Percentiles rank a stretch among this genome's conserved stretches.
phyloP scores from a whole-genome alignment of 2,329 filamentous ascomycete genomes.

The Chalaropsis thielavioides region DNA sequence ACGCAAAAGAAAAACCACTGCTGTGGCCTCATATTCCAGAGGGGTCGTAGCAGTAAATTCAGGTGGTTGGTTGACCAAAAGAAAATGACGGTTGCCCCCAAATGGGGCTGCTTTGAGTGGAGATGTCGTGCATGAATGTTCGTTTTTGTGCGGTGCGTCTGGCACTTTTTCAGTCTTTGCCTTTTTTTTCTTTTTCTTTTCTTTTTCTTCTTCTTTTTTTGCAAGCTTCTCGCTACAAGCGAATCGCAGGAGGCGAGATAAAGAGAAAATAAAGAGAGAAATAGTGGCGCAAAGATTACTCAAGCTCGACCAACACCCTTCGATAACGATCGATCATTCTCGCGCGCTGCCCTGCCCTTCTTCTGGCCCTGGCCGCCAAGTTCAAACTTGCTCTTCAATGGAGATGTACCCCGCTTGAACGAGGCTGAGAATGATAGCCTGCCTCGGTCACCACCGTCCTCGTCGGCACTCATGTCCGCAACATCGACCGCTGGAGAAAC shows the following conservation, averaged over 20 bases:
- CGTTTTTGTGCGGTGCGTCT: constrained; percentile 11
- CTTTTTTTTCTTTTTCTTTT: constrained; percentile 2
- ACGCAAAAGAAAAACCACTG: background rate
- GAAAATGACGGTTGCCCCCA: constrained; percentile 4
- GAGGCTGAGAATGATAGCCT: background rate
- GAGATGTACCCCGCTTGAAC: constrained; percentile 7
- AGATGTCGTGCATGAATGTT: constrained; percentile 8
- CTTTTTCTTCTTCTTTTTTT: constrained; percentile 2
- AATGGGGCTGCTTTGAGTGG: constrained; percentile 13
- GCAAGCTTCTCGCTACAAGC: background rate
- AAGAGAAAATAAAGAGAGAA: background rate
- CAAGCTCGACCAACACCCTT: constrained; percentile 9
- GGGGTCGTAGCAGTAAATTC: constrained; percentile 6
- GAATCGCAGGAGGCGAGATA: background rate
- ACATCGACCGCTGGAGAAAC: constrained; percentile 15
- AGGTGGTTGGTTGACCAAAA: constrained; percentile 10
- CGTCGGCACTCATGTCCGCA: constrained; percentile 15
- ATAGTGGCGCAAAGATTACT: background rate
- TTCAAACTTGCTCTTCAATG: constrained; percentile 10
- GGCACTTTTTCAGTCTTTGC: constrained; percentile 10
- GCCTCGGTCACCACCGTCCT: constrained; percentile 2
- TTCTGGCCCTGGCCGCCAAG: constrained; percentile 1
- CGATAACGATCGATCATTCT: constrained; percentile 8
- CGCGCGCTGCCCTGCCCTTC: constrained; percentile 3
- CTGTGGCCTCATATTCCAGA: constrained; percentile 14